phyloP scores from a whole-genome alignment of 768 basidiomycete species.

The Termitomyces heimii region DNA sequence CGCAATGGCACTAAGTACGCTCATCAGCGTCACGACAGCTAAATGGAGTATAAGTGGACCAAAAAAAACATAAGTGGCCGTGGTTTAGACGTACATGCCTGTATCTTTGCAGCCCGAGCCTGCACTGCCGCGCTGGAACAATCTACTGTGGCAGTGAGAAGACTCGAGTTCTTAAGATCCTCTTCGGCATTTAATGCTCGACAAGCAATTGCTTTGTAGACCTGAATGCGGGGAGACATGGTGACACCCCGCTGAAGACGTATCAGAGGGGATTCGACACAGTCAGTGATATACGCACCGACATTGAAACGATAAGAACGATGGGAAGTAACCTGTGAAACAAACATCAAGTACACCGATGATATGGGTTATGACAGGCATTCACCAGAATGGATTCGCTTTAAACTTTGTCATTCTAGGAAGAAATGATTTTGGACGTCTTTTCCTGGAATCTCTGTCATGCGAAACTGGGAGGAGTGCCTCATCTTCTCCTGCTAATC shows the following conservation, averaged over 20 bases:
- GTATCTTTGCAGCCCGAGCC: slow-evolving; percentile 65
- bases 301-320: slow-evolving; percentile 57
- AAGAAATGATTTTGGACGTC: slow-evolving; percentile 8
- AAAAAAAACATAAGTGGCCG: not conserved
- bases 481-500: slow-evolving; percentile 9
- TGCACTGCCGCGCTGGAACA: slow-evolving; percentile 50
- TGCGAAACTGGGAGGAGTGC: slow-evolving; percentile 13
- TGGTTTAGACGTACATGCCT: slow-evolving; percentile 39
- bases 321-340: slow-evolving; percentile 64
- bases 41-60: not conserved
- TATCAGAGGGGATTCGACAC: slow-evolving; percentile 5
- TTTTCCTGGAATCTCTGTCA: slow-evolving; percentile 5
- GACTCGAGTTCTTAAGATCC: slow-evolving; percentile 15
- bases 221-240: slow-evolving; percentile 71
- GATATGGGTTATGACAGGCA: not conserved
- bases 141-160: slow-evolving; percentile 13
- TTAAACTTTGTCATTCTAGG: slow-evolving; percentile 21
- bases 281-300: slow-evolving; percentile 35
- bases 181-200: slow-evolving; percentile 32
- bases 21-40: slow-evolving; percentile 74
- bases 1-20: slow-evolving; percentile 71
- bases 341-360: slow-evolving; percentile 1
- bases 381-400: slow-evolving; percentile 42
- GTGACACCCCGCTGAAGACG: slow-evolving; percentile 66
- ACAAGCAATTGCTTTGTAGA: slow-evolving; percentile 76